Percentiles rank a stretch among this genome's conserved stretches.
Conservation (phyloP, 2,329 filamentous ascomycete genomes). For the Paracoccidioides lutzii region DNA sequence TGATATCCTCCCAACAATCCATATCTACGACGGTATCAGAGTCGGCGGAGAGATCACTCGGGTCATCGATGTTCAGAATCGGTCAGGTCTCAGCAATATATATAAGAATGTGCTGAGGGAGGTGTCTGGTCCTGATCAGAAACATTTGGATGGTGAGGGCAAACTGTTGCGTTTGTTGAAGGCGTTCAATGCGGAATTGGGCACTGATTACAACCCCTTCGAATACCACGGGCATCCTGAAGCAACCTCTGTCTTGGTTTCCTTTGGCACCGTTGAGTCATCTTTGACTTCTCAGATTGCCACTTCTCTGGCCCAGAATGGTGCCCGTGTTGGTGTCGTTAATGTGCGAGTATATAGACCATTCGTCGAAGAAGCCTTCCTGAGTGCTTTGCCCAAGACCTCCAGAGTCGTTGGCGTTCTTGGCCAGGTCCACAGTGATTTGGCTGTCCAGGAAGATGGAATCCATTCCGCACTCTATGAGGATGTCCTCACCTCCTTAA, state of each 20-base stretch:
- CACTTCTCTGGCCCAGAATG: conserved; percentile 55
- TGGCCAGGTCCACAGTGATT: conserved; percentile 68
- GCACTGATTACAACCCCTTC: conserved; percentile 83
- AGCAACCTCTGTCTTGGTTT: conserved; percentile 72
- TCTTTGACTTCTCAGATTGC: conserved; percentile 76
- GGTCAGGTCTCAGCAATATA: conserved; percentile 52
- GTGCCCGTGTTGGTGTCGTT: conserved; percentile 70
- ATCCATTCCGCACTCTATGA: conserved; percentile 76
- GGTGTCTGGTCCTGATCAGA: conserved; percentile 51
- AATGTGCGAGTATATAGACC: conserved; percentile 90
- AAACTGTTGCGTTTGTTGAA: conserved; percentile 58
- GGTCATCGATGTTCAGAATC: conserved; percentile 68
- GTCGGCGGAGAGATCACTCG: conserved; percentile 71
- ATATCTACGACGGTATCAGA: conserved; percentile 77
- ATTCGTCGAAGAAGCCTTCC: conserved; percentile 88
- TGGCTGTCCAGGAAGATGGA: conserved; percentile 59
- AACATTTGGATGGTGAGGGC: conserved; percentile 56
- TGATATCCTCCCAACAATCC: conserved; percentile 65
- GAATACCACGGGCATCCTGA: conserved; percentile 80
- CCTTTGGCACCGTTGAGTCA: conserved; percentile 84
- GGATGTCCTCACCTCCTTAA: conserved; percentile 77
- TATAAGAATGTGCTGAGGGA: conserved; percentile 56
- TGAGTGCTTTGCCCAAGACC: conserved; percentile 64
- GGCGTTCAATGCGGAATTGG: conserved; percentile 78
- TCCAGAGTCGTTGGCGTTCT: conserved; percentile 68